Percentiles rank a stretch among this genome's conserved stretches.
phyloP scores from a whole-genome alignment of 1,284 basidiomycete genomes.

The Sporisorium sorghi region DNA sequence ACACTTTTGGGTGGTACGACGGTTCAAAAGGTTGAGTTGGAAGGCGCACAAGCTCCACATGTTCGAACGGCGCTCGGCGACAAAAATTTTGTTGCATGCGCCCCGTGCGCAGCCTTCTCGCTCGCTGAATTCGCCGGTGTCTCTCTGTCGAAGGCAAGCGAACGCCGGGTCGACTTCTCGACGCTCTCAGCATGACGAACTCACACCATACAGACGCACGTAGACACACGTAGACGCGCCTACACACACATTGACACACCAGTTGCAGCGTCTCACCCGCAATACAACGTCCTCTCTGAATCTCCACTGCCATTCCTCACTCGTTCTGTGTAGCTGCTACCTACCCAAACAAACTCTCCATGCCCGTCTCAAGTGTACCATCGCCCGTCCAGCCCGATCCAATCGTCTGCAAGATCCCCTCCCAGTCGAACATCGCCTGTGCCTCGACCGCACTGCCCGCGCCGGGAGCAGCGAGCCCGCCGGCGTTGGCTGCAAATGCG shows the following conservation, averaged over 20 bases:
- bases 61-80: background rate
- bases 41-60: background rate
- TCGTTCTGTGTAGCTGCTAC: background rate
- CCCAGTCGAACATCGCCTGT: constrained; percentile 49
- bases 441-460: constrained; percentile 12
- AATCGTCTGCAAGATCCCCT: constrained; percentile 48
- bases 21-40: too few species aligned
- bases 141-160: background rate
- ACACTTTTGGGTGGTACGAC: too few species aligned
- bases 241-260: too few species aligned
- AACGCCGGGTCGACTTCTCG: background rate
- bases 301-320: too few species aligned
- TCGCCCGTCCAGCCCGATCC: constrained; percentile 51
- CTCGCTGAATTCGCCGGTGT: constrained; percentile 2
- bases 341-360: constrained; percentile 45
- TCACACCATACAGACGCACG: background rate
- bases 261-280: too few species aligned
- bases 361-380: constrained; percentile 44
- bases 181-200: background rate
- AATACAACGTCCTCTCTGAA: too few species aligned
- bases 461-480: constrained; percentile 12
- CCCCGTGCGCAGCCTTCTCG: background rate
- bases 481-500: too few species aligned
- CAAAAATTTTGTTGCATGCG: background rate
- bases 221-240: too few species aligned